Base-by-base conservation (phyloP, 768 basidiomycete genomes). In the Trametes cinnabarina region DNA sequence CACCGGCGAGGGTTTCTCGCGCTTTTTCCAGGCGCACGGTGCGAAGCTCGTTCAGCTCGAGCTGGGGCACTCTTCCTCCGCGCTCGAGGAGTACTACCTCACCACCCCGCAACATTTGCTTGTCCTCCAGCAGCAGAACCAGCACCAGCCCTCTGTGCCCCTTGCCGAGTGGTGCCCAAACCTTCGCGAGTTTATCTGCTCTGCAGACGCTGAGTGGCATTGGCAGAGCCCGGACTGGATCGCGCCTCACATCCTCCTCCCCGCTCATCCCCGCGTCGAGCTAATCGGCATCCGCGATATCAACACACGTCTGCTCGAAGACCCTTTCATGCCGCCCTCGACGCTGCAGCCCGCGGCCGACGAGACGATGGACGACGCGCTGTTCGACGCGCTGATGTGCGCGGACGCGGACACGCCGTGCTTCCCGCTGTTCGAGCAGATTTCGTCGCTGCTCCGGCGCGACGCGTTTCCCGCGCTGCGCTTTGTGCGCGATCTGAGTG, bases 141-240 rank as follows among this genome's bases (percentile, higher is more conserved):
- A 57, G 26, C 30, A 54, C 11, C 55, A 57, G 25, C 59, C 68
- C 30, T 61, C 65, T 37, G 74, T 84, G 17, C 81, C 81, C 4
- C 76, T 90, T 6, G 83, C 82, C n/a, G 75, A 76, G 17, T 87
- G 84, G 83, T 88, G 86, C 61, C 88, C 88, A 0, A 83, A 85
- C 61, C 74, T 90, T 35, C 73, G 73, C 32, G 79, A 88, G 64
- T 86, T 90, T 68, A 85, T 90, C 47, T 89, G 87, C 66, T 82
- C 79, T 42, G 88, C 88, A 1, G 87, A 90, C 58, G 88, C 87
- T 0, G 87, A 87, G 65, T 90, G 88, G 88, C 86, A 89, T 61
- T 90, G 88, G 88, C 79, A 83, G 63, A 78, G 75, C 50, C 88
- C 88, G 0, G 87, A 90, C 66, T 90, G 88, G 88, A 89, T 90